Base-by-base conservation (phyloP, 2,329 filamentous ascomycete species). In the Xylaria sp. region DNA sequence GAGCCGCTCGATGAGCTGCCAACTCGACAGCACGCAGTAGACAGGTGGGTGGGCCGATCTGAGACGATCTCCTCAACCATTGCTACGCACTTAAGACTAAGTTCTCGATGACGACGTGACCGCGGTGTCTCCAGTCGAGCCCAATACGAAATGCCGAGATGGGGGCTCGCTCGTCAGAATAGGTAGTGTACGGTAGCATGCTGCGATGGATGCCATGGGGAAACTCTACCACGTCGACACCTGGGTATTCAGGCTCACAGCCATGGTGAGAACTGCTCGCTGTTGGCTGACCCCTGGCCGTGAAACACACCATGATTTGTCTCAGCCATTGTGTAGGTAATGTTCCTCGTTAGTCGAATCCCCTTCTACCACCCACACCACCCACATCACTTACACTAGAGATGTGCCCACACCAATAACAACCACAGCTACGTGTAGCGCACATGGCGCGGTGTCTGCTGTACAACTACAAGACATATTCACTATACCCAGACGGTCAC, bases 381-480 rank as follows among this genome's bases (percentile, higher is more conserved):
- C 46, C 15, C 10, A 20, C 26, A 33, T 15, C 5, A 44, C 54
- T 3, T 31, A 51, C n/a, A n/a, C 31, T 26, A 26, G 17, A 33
- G 54, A 44, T 58, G 36, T n/a, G 38, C 20, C 38, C 26, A 54
- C 60, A 59, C 63, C 63, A 48, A 59, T 20, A 54, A 20, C 53
- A 49, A 51, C 56, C 33, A 63, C 53, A 44, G 56, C 42, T 59
- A 48, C 59, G 57, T 64, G 42, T 64, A 68, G 67, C 60, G 53
- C 71, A 71, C 71, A 73, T 73, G 65, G 69, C 44, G 59, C 51
- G 60, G 70, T 61, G 63, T 64, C 66, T 69, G 69, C 51, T 31
- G 66, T 65, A 63, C 65, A 59, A 58, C 62, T 59, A 60, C 44
- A 59, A 46, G 48, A 65, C 58, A 59, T 49, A n/a, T n/a, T 54